These are phyloP conservation scores for Fusarium papillatum DNA, from an alignment of 2,329 filamentous ascomycete genomes.

Conservation along the genomic window DNA sequence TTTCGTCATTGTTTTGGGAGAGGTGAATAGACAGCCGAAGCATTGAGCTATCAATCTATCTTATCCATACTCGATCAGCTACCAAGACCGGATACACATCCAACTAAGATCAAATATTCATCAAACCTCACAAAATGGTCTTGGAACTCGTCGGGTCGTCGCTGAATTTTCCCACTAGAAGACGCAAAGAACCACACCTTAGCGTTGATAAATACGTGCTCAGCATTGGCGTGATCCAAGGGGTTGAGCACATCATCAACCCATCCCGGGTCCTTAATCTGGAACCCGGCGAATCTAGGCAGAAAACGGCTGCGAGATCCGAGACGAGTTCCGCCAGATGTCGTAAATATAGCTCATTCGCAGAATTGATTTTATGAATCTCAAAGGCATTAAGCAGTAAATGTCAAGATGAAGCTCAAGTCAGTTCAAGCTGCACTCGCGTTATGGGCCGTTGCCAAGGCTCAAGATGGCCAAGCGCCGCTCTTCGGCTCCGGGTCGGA, in stretches of 20 bases:
- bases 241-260: constrained; percentile 20
- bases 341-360: not conserved
- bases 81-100: not conserved
- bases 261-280: not conserved
- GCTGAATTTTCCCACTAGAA: not conserved
- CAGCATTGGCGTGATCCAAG: constrained; percentile 12
- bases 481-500: not conserved
- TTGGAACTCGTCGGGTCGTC: not conserved
- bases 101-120: not conserved
- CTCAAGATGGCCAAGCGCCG: constrained; percentile 6
- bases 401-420: not conserved
- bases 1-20: not conserved
- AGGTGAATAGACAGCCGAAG: not conserved
- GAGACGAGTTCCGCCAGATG: not conserved
- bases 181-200: not conserved
- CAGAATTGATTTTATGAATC: not conserved
- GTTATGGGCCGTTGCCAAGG: not conserved
- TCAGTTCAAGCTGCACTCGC: not conserved
- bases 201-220: not conserved
- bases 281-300: not conserved
- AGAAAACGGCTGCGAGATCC: constrained; percentile 10
- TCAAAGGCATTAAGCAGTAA: not conserved
- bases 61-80: not conserved
- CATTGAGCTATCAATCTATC: not conserved
- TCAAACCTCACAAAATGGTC: not conserved